phyloP scores from a whole-genome alignment of 2,329 filamentous ascomycete species.

The Pleurostoma richardsiae region DNA sequence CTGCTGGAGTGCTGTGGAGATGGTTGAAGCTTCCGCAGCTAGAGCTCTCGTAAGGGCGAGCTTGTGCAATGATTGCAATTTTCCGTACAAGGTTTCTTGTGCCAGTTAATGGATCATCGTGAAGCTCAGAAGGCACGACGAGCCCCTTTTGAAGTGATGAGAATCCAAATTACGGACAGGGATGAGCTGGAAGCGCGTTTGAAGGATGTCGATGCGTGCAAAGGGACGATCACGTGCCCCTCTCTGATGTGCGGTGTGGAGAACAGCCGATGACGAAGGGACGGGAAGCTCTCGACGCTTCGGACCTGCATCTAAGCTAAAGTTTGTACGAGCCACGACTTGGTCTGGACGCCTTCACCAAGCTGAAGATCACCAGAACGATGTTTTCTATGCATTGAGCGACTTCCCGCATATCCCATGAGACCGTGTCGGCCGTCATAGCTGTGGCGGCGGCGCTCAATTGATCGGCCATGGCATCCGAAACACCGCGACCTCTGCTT shows the following conservation, averaged over 20 bases:
- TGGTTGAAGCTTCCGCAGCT: too few relatives aligned
- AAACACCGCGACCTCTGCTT: constrained; percentile 40
- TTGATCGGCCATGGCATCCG: constrained; percentile 18
- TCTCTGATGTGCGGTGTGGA: not conserved
- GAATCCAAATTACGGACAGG: too few relatives aligned
- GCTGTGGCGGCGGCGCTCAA: not conserved
- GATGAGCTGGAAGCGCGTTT: too few relatives aligned
- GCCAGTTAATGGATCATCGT: too few relatives aligned
- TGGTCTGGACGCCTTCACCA: too few relatives aligned
- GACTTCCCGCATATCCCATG: not conserved
- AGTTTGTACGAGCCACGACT: not conserved
- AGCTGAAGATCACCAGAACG: not conserved
- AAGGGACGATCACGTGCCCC: not conserved
- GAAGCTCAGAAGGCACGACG: too few relatives aligned
- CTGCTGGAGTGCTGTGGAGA: too few relatives aligned
- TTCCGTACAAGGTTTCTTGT: too few relatives aligned
- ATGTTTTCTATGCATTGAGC: not conserved
- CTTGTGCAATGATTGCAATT: too few relatives aligned
- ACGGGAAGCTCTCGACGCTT: not conserved
- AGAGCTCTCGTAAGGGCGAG: too few relatives aligned
- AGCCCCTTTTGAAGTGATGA: too few relatives aligned
- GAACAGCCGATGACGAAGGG: not conserved
- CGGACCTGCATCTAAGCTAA: not conserved
- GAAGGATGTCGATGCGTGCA: too few relatives aligned
- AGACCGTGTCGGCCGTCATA: not conserved